Conservation (phyloP, 192 early-diverging fungal genomes). For the Podila verticillata region DNA sequence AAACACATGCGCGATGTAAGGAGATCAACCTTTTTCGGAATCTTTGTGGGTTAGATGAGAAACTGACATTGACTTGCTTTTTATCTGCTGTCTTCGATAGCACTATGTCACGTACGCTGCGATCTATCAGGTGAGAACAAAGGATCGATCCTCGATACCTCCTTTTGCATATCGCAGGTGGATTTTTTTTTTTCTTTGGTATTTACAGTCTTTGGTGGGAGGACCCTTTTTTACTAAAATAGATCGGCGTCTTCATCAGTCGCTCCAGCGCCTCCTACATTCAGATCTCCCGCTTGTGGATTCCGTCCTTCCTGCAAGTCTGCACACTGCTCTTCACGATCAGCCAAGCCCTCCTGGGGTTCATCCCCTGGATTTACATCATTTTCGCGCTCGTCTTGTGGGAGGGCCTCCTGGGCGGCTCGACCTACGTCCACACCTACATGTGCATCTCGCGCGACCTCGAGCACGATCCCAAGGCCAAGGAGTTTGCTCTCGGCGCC, state of each 20-base stretch:
- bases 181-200: not conserved
- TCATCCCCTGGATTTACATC: slow-evolving; percentile 47
- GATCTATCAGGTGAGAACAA: slow-evolving; percentile 46
- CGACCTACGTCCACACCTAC: slow-evolving; percentile 57
- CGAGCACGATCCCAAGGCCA: slow-evolving; percentile 41
- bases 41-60: not conserved
- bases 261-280: slow-evolving; percentile 45
- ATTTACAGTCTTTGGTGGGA: slow-evolving; percentile 17
- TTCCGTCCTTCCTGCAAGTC: slow-evolving; percentile 47
- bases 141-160: not conserved
- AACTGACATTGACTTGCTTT: not conserved
- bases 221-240: too few species aligned
- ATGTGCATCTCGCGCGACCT: slow-evolving; percentile 40
- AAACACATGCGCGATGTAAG: slow-evolving; percentile 51
- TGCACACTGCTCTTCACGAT: slow-evolving; percentile 26
- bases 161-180: too few species aligned
- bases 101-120: slow-evolving; percentile 57
- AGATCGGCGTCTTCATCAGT: slow-evolving; percentile 57
- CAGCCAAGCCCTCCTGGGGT: slow-evolving; percentile 32
- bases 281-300: slow-evolving; percentile 46
- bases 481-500: slow-evolving; percentile 54
- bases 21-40: not conserved
- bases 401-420: slow-evolving; percentile 55
- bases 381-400: slow-evolving; percentile 52
- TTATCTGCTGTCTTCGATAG: slow-evolving; percentile 7